Evolutionary conservation across 345 rosid species (phyloP).

Genomic region (Syzygium jambos): DNA sequence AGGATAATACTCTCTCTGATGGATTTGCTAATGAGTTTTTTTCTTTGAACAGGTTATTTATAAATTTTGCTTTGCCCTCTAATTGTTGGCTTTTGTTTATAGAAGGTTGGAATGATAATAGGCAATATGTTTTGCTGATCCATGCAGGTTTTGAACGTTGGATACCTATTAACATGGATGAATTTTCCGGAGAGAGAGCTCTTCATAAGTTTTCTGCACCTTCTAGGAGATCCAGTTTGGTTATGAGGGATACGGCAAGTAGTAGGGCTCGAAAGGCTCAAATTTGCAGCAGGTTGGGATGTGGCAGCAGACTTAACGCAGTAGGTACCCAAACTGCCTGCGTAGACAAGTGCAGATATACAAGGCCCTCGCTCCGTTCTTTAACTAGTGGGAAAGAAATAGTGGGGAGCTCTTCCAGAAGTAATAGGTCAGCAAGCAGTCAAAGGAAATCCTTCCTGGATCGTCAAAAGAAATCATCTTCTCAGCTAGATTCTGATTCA

Average conservation of each 20-base stretch:
- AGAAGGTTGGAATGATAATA: background rate
- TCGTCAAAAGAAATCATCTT: constrained; percentile 33
- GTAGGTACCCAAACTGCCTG: constrained; percentile 30
- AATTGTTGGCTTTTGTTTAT: background rate
- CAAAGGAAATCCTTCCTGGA: constrained; percentile 28
- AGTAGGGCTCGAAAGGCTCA: constrained; percentile 49
- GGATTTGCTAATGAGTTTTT: background rate
- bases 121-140: background rate
- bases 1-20: background rate
- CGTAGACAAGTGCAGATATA: constrained; percentile 46
- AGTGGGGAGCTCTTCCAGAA: constrained; percentile 60
- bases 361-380: constrained; percentile 35
- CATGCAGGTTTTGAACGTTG: constrained; percentile 22
- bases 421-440: constrained; percentile 18
- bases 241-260: constrained; percentile 48
- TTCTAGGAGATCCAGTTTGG: constrained; percentile 43
- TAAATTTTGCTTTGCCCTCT: background rate
- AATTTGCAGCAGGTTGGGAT: constrained; percentile 53
- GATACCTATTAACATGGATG: constrained; percentile 50
- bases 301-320: constrained; percentile 46
- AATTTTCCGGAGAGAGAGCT: constrained; percentile 59
- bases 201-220: constrained; percentile 30
- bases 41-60: background rate
- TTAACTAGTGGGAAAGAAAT: constrained; percentile 57
- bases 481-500: constrained; percentile 47